Base-by-base conservation (phyloP, 108 stramenopile species). In the Nitzschia sp. region DNA sequence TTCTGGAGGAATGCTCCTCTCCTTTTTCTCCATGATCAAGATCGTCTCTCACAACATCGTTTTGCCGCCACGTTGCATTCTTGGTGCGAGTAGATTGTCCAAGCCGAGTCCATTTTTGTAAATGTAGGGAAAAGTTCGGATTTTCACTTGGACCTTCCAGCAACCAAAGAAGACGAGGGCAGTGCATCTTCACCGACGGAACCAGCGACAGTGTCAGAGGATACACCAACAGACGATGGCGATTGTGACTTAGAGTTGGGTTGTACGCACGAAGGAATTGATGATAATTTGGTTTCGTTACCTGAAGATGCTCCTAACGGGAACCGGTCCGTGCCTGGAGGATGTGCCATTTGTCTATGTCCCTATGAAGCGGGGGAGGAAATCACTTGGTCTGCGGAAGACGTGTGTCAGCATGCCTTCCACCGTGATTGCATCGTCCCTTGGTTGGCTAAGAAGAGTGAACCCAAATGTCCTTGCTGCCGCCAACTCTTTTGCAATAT, bases 361-460 rank as follows among this genome's bases (percentile, higher is more conserved):
- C 52, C 61, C 19, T 86, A 83, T 55, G 70, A 75, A 53, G 73
- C 38, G 0, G 81, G 77, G 2, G 80, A 83, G 21, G 10, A 41
- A 48, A 77, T 86, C 11, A 72, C 80, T 6, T 86, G 72, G 68
- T 70, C 73, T 12, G 12, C 55, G 12, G 25, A 48, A 20, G 29
- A 15, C 8, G 25, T 81, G 0, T 96, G 96, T 69, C 75, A 71
- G 9, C 96, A 96, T 73, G 77, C 84, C 38, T 96, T 95, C 75
- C 95, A 96, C 68, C 73, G 60, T 22, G 86, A 89, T 7, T 97
- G 97, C 67, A 92, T 96, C 44, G 75, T 93, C 41, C 82, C 79
- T 9, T 97, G 97, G 97, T 70, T 96, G 60, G 80, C 85, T 34
- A 81, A 79, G 48, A 80, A 73, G 63, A 63, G 70, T 9, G 61